Base-by-base conservation (phyloP, 768 basidiomycete species). In the Leccinum subgranulosum region DNA sequence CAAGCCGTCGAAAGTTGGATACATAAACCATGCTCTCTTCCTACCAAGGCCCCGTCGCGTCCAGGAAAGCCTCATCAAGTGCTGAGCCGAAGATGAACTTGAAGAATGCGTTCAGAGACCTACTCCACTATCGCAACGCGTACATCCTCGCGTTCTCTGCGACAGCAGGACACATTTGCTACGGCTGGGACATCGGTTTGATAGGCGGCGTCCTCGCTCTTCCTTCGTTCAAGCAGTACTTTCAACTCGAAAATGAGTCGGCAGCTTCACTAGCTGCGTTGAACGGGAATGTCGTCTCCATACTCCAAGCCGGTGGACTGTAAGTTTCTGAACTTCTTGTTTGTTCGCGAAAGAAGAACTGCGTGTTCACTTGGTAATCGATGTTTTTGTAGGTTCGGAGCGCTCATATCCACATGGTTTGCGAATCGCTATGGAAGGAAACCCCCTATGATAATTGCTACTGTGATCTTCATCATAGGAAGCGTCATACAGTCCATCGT, bases 141-240 rank as follows among this genome's bases (percentile, higher is more conserved):
- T 74, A 74, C 58, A 53, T 70, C 11, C 65, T 74, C 28, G 70
- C 73, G 9, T 66, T 70, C 28, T 69, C 73, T 28, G 73, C 74
- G 29, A 66, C 74, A 14, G 66, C 65, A 21, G 74, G 73, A 31
- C 74, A 71, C 29, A 54, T 72, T 46, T 74, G 73, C 54, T 74
- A 70, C 23, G 73, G 73, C 23, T 73, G 74, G 74, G 74, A 75
- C 25, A 71, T 71, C 21, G 75, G 74, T 12, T 59, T 75, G 28
- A 75, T 76, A 15, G 74, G 74, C 2, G 74, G 74, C 12, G 66
- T 75, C 4, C 56, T 76, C 51, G 55, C 72, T 5, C 60, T 76
- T n/a, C 69, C 71, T 33, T 74, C 74, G 19, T 76, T 76, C 58
- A 60, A 68, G 63, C 56, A 66, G 47, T 74, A 73, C 47, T 76